These are phyloP conservation scores for Pleurotus tuber-regium DNA, from an alignment of 768 basidiomycete species.

Conservation along the genomic window DNA sequence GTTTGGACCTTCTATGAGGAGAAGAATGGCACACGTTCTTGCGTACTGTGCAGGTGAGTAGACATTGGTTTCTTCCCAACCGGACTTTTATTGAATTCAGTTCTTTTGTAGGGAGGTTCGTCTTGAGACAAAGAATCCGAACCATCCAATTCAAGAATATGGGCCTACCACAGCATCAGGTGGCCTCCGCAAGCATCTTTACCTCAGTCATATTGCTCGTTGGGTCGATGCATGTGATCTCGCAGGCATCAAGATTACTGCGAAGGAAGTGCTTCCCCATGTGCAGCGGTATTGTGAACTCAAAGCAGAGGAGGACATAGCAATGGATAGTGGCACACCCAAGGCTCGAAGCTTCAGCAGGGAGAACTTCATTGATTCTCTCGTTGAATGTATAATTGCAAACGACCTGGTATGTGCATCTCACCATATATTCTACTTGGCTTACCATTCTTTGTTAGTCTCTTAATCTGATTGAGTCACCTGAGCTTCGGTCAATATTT, in stretches of 20 bases:
- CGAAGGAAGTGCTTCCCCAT: neutral
- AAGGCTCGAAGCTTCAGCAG: neutral
- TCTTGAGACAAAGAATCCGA: too few relatives aligned
- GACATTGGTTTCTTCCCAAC: too few relatives aligned
- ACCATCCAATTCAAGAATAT: too few relatives aligned
- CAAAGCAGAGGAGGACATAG: neutral
- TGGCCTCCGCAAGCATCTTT: neutral
- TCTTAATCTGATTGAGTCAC: constrained; percentile 16
- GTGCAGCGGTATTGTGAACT: neutral
- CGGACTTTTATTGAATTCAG: too few relatives aligned
- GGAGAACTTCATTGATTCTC: neutral
- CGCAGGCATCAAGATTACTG: neutral
- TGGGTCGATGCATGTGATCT: neutral
- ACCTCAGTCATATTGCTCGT: neutral
- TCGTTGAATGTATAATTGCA: neutral
- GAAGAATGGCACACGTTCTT: too few relatives aligned
- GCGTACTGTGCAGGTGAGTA: too few relatives aligned
- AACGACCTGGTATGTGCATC: neutral
- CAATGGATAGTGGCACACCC: neutral
- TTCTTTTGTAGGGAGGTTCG: too few relatives aligned
- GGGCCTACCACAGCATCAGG: neutral
- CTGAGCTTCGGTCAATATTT: constrained; percentile 16
- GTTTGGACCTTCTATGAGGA: too few relatives aligned
- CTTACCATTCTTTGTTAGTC: too few relatives aligned
- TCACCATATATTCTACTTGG: too few relatives aligned